Percentiles rank a stretch among this genome's conserved stretches.
phyloP scores from a whole-genome alignment of 2,329 filamentous ascomycete genomes.

The Aspergillus pseudotamarii region DNA sequence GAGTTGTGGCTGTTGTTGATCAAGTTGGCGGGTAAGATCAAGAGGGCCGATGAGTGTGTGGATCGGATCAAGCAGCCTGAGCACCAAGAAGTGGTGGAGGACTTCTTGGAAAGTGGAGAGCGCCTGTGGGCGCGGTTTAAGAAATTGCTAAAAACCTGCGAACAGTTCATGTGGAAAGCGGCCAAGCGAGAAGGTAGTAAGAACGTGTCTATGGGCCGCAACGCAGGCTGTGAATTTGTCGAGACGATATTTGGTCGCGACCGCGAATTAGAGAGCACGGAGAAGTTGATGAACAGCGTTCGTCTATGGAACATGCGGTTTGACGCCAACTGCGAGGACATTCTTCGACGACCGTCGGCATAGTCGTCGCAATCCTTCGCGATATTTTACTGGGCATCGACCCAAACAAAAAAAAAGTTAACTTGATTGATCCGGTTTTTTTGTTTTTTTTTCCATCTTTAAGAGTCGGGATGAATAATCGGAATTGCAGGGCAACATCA shows the following conservation, averaged over 20 bases:
- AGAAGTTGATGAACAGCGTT: slow-evolving; percentile 88
- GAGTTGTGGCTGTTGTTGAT: slow-evolving; percentile 95
- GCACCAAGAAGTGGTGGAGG: slow-evolving; percentile 78
- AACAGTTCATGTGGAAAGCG: slow-evolving; percentile 92
- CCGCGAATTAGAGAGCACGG: slow-evolving; percentile 83
- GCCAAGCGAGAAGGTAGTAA: slow-evolving; percentile 71
- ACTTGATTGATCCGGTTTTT: not conserved
- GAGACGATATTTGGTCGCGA: slow-evolving; percentile 93
- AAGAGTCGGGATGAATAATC: not conserved
- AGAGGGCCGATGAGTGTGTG: slow-evolving; percentile 80
- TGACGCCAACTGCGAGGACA: slow-evolving; percentile 92
- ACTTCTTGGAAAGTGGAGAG: slow-evolving; percentile 88
- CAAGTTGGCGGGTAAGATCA: slow-evolving; percentile 90
- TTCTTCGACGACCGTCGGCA: slow-evolving; percentile 62
- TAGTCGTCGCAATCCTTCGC: slow-evolving; percentile 28
- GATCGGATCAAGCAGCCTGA: slow-evolving; percentile 71
- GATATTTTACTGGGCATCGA: not conserved
- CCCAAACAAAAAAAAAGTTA: slow-evolving; percentile 10
- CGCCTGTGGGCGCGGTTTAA: slow-evolving; percentile 83
- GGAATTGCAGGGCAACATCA: slow-evolving; percentile 1
- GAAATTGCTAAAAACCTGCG: slow-evolving; percentile 84
- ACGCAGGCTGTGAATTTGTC: slow-evolving; percentile 92
- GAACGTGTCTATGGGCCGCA: slow-evolving; percentile 78
- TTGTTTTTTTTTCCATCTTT: too few relatives aligned
- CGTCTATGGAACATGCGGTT: slow-evolving; percentile 91